Evolutionary conservation across 164 flowering plant genomes (phyloP).

Genomic region (Magnolia changhungtana): DNA sequence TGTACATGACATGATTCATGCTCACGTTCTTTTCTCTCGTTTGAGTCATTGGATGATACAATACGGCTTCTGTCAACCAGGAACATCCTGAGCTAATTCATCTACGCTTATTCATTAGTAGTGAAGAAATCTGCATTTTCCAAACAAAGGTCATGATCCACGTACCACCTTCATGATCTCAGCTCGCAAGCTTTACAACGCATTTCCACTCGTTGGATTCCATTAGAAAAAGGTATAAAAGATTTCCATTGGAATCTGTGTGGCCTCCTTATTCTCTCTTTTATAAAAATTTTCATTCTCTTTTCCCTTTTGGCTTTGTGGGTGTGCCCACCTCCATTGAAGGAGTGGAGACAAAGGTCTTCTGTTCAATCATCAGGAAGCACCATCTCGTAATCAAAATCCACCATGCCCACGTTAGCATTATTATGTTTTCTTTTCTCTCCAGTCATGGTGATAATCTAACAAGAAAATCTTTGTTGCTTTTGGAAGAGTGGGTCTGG

Average conservation of each 20-base stretch:
- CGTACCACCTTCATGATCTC: constrained; percentile 5
- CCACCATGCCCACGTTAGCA: not conserved
- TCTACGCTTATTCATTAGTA: not conserved
- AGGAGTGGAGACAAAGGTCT: constrained; percentile 52
- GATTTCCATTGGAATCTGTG: constrained; percentile 40
- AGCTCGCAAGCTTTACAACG: constrained; percentile 20
- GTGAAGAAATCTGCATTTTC: not conserved
- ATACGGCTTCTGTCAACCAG: not conserved
- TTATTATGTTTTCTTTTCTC: not conserved
- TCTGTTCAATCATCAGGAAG: constrained; percentile 40
- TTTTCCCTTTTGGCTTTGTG: constrained; percentile 19
- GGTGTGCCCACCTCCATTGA: constrained; percentile 25
- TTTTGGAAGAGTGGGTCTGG: not conserved
- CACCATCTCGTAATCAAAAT: not conserved
- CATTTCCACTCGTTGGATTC: constrained; percentile 34
- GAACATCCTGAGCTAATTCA: not conserved
- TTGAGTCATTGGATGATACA: too few relatives aligned
- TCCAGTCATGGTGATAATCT: not conserved
- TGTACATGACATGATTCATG: not conserved
- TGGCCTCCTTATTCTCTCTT: constrained; percentile 23
- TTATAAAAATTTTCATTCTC: not conserved
- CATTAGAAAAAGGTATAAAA: constrained; percentile 19
- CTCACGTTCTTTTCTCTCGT: not conserved
- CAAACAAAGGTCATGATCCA: not conserved
- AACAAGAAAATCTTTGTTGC: not conserved